Base-by-base conservation (phyloP, 768 basidiomycete species). In the Phlegmacium glaucopus region DNA sequence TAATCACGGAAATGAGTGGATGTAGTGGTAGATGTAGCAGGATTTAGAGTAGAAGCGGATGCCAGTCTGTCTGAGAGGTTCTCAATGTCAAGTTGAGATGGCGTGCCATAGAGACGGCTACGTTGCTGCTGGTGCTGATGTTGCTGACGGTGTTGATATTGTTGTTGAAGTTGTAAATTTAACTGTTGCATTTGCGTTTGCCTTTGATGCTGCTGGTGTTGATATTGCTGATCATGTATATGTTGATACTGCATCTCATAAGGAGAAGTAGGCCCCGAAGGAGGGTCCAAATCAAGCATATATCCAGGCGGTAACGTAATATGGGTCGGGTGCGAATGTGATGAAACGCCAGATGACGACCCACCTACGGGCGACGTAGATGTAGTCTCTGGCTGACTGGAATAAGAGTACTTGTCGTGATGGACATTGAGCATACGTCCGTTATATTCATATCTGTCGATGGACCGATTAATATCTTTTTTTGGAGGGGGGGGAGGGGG, bases 381-480 rank as follows among this genome's bases (percentile, higher is more conserved):
- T 36, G 42, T 13, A 6, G 17, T 38, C 13, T 17, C 10, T 12
- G 41, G 50, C 42, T 49, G 53, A 30, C 12, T 51, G 17, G 62
- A 45, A 43, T 63, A 79, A 2, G 80, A 73, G 61, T 84, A 92
- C 64, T 87, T 89, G 74, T 98, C 95, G 60, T 85, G 89, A 62
- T 93, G 89, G 9, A 97, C 95, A 61, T 94, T 94, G 35, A 97
- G 76, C 8, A 76, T 71, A 22, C 92, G 83, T 4, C 93, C 93
- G 59, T 90, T 90, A 57, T 87, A 90, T 54, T 96, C 94, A 58
- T 83, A 90, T 26, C 93, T 95, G 61, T 12, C 16, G 25, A 22
- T 37, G 40, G 9, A n/a, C 30, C 8, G 11, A 13, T 29, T 6
- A 6, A 36, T 9, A 42, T 13, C 4, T 22, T 22, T 22, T 22